A percentile compares a stretch with the other conserved stretches of the same genome.
phyloP scores from a whole-genome alignment of 1,284 basidiomycete genomes.

The Porodaedalea pini region DNA sequence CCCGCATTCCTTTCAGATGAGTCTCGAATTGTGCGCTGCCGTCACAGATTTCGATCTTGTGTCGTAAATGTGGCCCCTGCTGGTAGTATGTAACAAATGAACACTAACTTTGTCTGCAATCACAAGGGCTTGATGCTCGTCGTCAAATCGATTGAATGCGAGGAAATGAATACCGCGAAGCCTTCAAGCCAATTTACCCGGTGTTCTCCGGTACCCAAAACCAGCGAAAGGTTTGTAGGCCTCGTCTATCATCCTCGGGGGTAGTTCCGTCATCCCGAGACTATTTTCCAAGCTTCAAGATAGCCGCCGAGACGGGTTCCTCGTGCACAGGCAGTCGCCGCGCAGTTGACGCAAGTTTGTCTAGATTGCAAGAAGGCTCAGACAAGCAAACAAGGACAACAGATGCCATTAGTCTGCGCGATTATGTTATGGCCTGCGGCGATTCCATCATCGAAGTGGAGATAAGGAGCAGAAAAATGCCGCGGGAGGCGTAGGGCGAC shows the following conservation, averaged over 20 bases:
- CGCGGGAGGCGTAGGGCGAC: not conserved
- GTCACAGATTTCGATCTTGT: not conserved
- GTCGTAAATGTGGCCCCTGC: not conserved
- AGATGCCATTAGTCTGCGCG: not conserved
- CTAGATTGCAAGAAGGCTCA: not conserved
- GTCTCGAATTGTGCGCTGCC: not conserved
- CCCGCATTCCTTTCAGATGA: not conserved
- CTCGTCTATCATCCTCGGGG: not conserved
- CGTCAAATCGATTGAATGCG: not conserved
- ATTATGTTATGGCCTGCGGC: not conserved
- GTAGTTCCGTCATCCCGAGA: not conserved
- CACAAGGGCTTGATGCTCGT: not conserved
- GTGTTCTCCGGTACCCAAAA: constrained; percentile 5
- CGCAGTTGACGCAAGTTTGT: not conserved
- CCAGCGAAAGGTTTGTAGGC: not conserved
- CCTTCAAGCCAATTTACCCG: not conserved
- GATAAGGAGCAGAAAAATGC: not conserved
- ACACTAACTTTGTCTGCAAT: constrained; percentile 6
- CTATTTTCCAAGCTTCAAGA: not conserved
- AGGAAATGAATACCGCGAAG: not conserved
- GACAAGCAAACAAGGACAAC: not conserved
- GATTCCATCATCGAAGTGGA: not conserved
- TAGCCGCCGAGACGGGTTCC: not conserved
- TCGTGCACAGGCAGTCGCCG: not conserved
- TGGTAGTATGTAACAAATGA: not conserved